These are phyloP conservation scores for Phaeosphaeriaceae sp. DNA, from an alignment of 2,329 filamentous ascomycete species.

Conservation along the genomic window DNA sequence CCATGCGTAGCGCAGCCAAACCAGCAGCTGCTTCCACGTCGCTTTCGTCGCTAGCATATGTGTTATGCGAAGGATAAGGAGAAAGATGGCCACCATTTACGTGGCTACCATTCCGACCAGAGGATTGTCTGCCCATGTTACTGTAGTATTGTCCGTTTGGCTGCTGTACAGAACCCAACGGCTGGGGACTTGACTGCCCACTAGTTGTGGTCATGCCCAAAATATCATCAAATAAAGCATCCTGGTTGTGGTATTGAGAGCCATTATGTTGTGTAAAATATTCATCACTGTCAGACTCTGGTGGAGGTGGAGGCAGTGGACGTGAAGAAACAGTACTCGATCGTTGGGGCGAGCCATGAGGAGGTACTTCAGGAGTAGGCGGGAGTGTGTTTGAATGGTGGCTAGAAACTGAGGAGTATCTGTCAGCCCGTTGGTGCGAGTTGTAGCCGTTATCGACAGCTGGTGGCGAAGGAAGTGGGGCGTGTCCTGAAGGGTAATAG, in stretches of 20 bases:
- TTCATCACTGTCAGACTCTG: conserved; percentile 54
- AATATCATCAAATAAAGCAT: conserved; percentile 64
- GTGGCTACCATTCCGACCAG: conserved; percentile 42
- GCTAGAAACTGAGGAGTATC: conserved; percentile 41
- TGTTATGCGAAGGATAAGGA: conserved; percentile 34
- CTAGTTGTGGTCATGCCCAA: conserved; percentile 54
- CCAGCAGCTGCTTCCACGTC: conserved; percentile 88
- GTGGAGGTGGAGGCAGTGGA: conserved; percentile 66
- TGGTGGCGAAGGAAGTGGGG: conserved; percentile 45
- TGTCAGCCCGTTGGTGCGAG: conserved; percentile 34
- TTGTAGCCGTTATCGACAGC: conserved; percentile 38
- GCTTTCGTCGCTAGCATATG: conserved; percentile 69
- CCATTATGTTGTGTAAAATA: conserved; percentile 47
- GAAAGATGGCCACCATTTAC: conserved; percentile 57
- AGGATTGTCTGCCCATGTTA: conserved; percentile 24
- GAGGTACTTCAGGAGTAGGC: conserved; percentile 60
- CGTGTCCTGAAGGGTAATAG: conserved; percentile 42
- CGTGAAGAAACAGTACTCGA: conserved; percentile 62
- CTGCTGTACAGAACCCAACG: conserved; percentile 47
- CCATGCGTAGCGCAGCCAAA: conserved; percentile 80
- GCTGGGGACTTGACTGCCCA: conserved; percentile 24
- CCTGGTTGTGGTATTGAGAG: conserved; percentile 51
- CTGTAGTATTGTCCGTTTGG: conserved; percentile 42
- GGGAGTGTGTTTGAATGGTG: conserved; percentile 48
- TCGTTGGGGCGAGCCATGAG: conserved; percentile 56